Percentiles rank a stretch among this genome's conserved stretches.
phyloP scores from a whole-genome alignment of 306 rosid genomes.

The Malus fusca region DNA sequence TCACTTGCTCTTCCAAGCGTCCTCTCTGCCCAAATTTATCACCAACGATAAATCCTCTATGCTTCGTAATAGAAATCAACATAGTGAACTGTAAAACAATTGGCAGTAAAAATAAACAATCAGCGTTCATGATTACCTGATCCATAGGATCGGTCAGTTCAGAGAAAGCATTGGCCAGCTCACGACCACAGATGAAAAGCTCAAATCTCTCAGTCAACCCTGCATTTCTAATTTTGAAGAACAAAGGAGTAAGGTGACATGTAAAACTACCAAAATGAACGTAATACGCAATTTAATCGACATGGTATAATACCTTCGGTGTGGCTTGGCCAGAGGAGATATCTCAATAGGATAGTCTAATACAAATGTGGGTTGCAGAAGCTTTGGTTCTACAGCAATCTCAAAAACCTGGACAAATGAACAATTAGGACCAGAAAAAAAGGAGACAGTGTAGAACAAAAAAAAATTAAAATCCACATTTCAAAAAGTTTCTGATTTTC shows the following conservation, averaged over 20 bases:
- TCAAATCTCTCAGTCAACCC: constrained; percentile 94
- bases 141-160: constrained; percentile 95
- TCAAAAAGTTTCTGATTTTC: neutral
- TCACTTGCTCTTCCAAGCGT: constrained; percentile 85
- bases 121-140: constrained; percentile 54
- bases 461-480: neutral
- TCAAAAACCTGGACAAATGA: constrained; percentile 67
- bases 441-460: constrained; percentile 12
- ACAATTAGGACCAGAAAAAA: constrained; percentile 13
- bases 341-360: constrained; percentile 93
- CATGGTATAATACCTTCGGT: constrained; percentile 55
- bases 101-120: neutral
- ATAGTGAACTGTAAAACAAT: neutral
- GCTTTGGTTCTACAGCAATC: constrained; percentile 79
- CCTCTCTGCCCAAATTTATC: constrained; percentile 49
- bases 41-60: constrained; percentile 4
- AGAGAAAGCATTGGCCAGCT: constrained; percentile 93
- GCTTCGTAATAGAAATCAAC: neutral
- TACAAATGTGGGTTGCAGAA: constrained; percentile 93
- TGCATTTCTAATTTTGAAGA: constrained; percentile 42
- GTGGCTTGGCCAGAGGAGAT: constrained; percentile 97
- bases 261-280: neutral
- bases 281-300: neutral
- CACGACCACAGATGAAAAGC: constrained; percentile 95
- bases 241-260: constrained; percentile 14